A percentile compares a stretch with the other conserved stretches of the same genome.
These are phyloP conservation scores for Monosporozyma yasuniensis DNA, from an alignment of 805 yeast species.

Conservation along the genomic window DNA sequence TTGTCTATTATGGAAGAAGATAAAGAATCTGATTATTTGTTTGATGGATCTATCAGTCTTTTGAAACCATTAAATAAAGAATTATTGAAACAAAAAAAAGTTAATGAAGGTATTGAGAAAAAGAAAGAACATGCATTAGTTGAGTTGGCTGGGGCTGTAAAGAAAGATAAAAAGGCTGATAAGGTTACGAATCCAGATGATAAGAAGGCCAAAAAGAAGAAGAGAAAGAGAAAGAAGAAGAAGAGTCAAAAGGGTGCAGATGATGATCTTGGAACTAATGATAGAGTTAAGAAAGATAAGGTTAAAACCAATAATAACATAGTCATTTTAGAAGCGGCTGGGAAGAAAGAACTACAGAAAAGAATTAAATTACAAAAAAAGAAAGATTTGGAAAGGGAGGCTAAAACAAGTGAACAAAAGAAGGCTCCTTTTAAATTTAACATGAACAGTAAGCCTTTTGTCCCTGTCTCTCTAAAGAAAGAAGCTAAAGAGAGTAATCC, in stretches of 20 bases:
- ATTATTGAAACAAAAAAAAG: conserved; percentile 14
- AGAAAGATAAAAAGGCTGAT: conserved; percentile 13
- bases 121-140: conserved; percentile 20
- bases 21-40: conserved; percentile 15
- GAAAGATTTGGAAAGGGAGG: conserved; percentile 8
- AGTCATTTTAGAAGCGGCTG: conserved; percentile 28
- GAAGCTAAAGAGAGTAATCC: background rate
- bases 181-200: conserved; percentile 7
- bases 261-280: conserved; percentile 5
- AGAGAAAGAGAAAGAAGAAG: conserved; percentile 8
- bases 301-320: conserved; percentile 16
- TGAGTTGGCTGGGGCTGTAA: conserved; percentile 21
- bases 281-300: conserved; percentile 2
- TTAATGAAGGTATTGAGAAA: conserved; percentile 12
- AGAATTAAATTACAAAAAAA: conserved; percentile 17
- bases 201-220: conserved; percentile 16
- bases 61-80: conserved; percentile 24
- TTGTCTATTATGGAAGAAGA: conserved; percentile 15
- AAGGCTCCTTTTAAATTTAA: background rate
- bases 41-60: conserved; percentile 23
- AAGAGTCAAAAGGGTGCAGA: conserved; percentile 1
- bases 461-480: background rate
- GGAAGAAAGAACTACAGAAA: conserved; percentile 24
- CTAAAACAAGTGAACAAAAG: background rate
- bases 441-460: conserved; percentile 1